These are phyloP conservation scores for Parasarocladium wereldwijsianum DNA, from an alignment of 2,329 filamentous ascomycete genomes.

Conservation along the genomic window DNA sequence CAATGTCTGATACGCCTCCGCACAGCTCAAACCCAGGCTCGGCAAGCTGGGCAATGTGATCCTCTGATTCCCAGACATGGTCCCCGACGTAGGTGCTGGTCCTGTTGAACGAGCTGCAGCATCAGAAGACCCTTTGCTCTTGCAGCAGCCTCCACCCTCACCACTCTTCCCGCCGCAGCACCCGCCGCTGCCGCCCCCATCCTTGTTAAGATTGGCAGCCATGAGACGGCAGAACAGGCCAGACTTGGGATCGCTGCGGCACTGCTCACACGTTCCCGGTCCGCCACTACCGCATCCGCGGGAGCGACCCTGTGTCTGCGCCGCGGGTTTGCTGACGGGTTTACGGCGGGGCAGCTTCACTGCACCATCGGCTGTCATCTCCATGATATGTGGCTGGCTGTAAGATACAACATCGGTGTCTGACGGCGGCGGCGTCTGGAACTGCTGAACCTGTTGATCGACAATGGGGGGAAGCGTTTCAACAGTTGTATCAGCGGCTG, in stretches of 20 bases:
- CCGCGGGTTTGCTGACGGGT: constrained; percentile 11
- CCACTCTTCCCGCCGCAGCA: constrained; percentile 53
- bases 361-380: constrained; percentile 43
- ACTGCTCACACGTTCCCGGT: constrained; percentile 68
- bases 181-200: constrained; percentile 20
- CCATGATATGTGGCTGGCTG: constrained; percentile 34
- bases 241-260: constrained; percentile 61
- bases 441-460: constrained; percentile 33
- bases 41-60: constrained; percentile 21
- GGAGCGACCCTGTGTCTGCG: constrained; percentile 13
- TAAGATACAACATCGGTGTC: constrained; percentile 41
- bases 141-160: constrained; percentile 50
- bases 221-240: constrained; percentile 74
- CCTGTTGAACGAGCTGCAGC: not conserved
- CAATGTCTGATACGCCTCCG: constrained; percentile 66
- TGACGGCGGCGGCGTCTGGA: constrained; percentile 41
- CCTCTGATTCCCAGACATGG: constrained; percentile 16
- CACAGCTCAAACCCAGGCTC: constrained; percentile 52
- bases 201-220: constrained; percentile 46
- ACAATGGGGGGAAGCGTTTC: constrained; percentile 25
- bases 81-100: constrained; percentile 3
- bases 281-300: constrained; percentile 48
- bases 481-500: constrained; percentile 23
- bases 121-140: constrained; percentile 11
- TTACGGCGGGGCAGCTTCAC: constrained; percentile 40